Evolutionary conservation across 495 filamentous ascomycete genomes (phyloP).

Genomic region (Gamarada debralockiae): DNA sequence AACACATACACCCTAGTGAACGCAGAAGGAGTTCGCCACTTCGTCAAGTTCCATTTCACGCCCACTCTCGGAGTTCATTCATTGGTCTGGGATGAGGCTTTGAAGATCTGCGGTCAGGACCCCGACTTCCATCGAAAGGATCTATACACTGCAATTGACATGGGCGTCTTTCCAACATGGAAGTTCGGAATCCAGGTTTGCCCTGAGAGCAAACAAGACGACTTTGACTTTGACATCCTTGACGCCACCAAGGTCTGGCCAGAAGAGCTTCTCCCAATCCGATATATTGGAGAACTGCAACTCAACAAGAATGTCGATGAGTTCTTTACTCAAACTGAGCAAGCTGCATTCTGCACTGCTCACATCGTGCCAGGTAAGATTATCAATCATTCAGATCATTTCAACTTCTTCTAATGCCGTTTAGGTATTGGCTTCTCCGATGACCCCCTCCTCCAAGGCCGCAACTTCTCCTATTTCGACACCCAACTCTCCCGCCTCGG

Average conservation of each 20-base stretch:
- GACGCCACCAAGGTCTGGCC: conserved; percentile 95
- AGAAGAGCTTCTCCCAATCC: conserved; percentile 74
- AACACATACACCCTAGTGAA: conserved; percentile 78
- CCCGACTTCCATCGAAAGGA: conserved; percentile 89
- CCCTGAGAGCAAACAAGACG: conserved; percentile 64
- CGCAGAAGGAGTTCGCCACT: conserved; percentile 62
- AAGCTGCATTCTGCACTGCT: conserved; percentile 79
- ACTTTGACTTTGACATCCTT: conserved; percentile 88
- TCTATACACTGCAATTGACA: conserved; percentile 74
- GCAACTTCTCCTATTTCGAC: conserved; percentile 86
- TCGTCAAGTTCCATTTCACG: conserved; percentile 81
- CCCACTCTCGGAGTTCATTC: conserved; percentile 80
- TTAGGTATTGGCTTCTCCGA: conserved; percentile 74
- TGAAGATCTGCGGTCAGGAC: conserved; percentile 78
- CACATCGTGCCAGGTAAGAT: conserved; percentile 73
- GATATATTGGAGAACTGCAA: conserved; percentile 77
- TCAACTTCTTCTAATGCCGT: no score
- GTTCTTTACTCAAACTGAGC: conserved; percentile 82
- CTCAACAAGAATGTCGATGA: conserved; percentile 83
- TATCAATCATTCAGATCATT: no score
- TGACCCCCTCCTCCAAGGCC: conserved; percentile 74
- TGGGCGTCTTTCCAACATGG: conserved; percentile 71
- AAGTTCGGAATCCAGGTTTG: conserved; percentile 79
- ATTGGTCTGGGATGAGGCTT: conserved; percentile 82
- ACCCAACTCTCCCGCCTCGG: conserved; percentile 82